Conservation (phyloP, 805 yeast species). For the Candida mattraensis region DNA sequence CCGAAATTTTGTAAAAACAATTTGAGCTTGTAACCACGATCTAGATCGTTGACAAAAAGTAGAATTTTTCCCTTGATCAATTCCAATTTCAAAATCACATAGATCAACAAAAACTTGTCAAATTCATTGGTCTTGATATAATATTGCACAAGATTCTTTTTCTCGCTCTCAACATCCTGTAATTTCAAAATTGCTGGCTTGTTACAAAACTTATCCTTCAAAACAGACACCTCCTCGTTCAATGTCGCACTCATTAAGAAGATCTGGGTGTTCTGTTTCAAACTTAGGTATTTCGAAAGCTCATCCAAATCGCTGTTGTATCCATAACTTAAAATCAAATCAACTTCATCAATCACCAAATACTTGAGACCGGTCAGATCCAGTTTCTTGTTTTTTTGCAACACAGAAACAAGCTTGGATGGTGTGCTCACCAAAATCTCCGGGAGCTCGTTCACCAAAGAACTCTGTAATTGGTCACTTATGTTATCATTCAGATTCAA, state of each 20-base stretch:
- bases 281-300: slow-evolving; percentile 64
- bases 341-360: slow-evolving; percentile 93
- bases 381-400: slow-evolving; percentile 48
- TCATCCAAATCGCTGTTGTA: slow-evolving; percentile 79
- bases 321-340: slow-evolving; percentile 85
- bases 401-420: slow-evolving; percentile 58
- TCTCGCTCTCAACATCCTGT: slow-evolving; percentile 58
- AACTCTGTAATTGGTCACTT: slow-evolving; percentile 67
- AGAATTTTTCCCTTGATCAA: slow-evolving; percentile 89
- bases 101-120: slow-evolving; percentile 87
- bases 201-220: slow-evolving; percentile 78
- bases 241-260: slow-evolving; percentile 96
- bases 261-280: slow-evolving; percentile 76
- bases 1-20: slow-evolving; percentile 94
- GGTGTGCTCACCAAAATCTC: slow-evolving; percentile 88
- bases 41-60: slow-evolving; percentile 89
- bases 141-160: slow-evolving; percentile 72
- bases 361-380: slow-evolving; percentile 59
- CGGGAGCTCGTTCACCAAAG: slow-evolving; percentile 72
- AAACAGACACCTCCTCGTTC: slow-evolving; percentile 75
- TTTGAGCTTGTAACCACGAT: slow-evolving; percentile 90
- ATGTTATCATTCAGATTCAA: slow-evolving; percentile 64
- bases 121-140: slow-evolving; percentile 84
- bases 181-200: slow-evolving; percentile 79
- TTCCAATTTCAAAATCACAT: slow-evolving; percentile 86